Conservation (phyloP, 164 flowering plant species). For the Chimonanthus salicifolius region DNA sequence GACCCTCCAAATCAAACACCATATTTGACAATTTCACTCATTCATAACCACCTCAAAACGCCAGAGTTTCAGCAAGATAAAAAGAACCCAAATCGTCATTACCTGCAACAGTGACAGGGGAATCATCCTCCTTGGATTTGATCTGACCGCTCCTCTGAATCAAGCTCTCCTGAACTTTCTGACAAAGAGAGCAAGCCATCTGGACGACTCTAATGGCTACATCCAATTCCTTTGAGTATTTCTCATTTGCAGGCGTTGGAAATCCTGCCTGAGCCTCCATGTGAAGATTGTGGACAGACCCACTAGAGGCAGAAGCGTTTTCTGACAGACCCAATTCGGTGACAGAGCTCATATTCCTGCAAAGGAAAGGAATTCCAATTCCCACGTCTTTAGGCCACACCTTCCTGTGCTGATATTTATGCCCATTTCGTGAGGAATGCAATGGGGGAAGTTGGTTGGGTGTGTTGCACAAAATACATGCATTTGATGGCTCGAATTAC, state of each 20-base stretch:
- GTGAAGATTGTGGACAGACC: not conserved
- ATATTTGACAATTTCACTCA: not conserved
- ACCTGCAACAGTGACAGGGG: conserved; percentile 79
- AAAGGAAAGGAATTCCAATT: not conserved
- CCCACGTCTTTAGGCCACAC: not conserved
- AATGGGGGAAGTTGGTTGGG: not conserved
- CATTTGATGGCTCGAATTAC: not conserved
- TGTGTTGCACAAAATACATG: not conserved
- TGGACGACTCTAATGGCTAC: conserved; percentile 68
- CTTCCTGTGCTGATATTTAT: not conserved
- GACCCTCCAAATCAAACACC: not conserved
- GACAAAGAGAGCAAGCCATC: conserved; percentile 64
- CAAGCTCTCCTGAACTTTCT: conserved; percentile 49
- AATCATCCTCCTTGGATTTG: conserved; percentile 58
- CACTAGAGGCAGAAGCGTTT: not conserved
- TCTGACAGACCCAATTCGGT: not conserved
- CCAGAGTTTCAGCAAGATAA: not conserved
- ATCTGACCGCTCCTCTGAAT: conserved; percentile 33
- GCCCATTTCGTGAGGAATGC: not conserved
- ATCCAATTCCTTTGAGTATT: conserved; percentile 40
- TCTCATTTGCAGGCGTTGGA: not conserved
- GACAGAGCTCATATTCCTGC: not conserved
- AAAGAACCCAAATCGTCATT: not conserved
- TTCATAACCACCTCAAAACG: not conserved
- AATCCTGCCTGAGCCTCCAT: not conserved